Base-by-base conservation (phyloP, 306 rosid genomes). In the Vigna reflexopilosa region DNA sequence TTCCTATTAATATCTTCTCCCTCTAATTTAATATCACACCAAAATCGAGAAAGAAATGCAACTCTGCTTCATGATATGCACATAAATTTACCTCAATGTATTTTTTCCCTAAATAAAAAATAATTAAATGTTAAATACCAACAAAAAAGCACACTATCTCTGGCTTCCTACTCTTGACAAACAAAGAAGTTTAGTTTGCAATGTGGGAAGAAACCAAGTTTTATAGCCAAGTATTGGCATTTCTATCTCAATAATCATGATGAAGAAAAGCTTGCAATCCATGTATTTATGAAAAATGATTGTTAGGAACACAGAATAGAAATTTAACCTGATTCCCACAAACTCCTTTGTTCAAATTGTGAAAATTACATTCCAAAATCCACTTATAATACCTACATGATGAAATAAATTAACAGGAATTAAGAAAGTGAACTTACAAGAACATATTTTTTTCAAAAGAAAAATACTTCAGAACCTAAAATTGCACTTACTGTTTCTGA, bases 351-450 rank as follows among this genome's bases (percentile, higher is more conserved):
- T 96, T 96, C 84, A 96, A 87, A 74, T 96, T 96, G 76, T 90
- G 97, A 73, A 96, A 96, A 89, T 96, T 96, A 63, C 99, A 98
- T 79, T 96, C 99, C 93, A 96, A 92, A 83, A 96, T 96, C 99
- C 99, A 96, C 85, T 96, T 96, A 80, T 96, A 96, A 86, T 96
- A 96, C 93, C 99, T 96, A 83, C 51, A 82, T 16, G 64, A 68
- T 80, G 15, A 49, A 24, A 83, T 81, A 63, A 54, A 79, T 51
- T 42, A 72, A 58, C 67, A 72, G 38, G 28, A 13, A 80, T 48
- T 51, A 47, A 63, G 38, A 82, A 70, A 32, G 72, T 81, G 71
- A 81, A 84, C 44, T 22, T 49, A 69, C 19, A 47, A 49, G 54
- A 78, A 36, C 48, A 8, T 63, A 19, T 49, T 51, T 51, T 56